These are phyloP conservation scores for Zizania latifolia DNA, from an alignment of 176 grass and related monocot genomes.

Conservation along the genomic window DNA sequence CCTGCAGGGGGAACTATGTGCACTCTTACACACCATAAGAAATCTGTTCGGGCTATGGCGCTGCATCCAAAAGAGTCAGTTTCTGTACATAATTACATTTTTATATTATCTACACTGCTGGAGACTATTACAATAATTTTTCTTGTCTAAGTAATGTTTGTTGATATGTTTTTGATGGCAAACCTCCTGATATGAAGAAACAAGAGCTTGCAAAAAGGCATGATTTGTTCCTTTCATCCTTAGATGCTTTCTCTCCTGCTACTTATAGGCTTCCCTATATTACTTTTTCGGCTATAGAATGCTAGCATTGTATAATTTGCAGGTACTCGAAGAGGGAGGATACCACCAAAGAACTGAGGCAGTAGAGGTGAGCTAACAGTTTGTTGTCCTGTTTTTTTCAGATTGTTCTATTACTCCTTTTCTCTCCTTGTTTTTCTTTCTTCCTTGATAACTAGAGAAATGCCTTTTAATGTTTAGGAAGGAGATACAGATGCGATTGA, in stretches of 20 bases:
- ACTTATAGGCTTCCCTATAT: neutral
- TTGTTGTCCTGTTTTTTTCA: neutral
- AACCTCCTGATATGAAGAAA: conserved; percentile 93
- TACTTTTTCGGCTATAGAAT: conserved; percentile 2
- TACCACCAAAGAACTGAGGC: conserved; percentile 68
- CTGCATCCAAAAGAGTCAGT: conserved; percentile 90
- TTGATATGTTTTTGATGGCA: conserved; percentile 98
- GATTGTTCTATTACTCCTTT: neutral
- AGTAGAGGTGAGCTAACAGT: conserved; percentile 52
- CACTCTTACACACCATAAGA: conserved; percentile 97
- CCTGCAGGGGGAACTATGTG: conserved; percentile 82
- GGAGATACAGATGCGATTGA: conserved; percentile 82
- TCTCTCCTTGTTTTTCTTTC: neutral
- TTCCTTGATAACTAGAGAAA: conserved; percentile 3
- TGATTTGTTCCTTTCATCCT: neutral
- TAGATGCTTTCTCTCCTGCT: neutral
- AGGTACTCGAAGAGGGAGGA: conserved; percentile 86
- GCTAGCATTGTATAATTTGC: conserved; percentile 11
- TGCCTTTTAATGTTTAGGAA: conserved; percentile 35
- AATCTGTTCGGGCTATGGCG: conserved; percentile 90
- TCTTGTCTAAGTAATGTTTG: too few relatives aligned
- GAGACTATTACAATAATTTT: conserved; percentile 1
- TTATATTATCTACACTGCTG: neutral
- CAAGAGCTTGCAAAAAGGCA: conserved; percentile 84
- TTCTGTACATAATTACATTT: conserved; percentile 14